A percentile compares a stretch with the other conserved stretches of the same genome.
Evolutionary conservation across 2,329 filamentous ascomycete species (phyloP).

Genomic region (Paecilomyces variotii): DNA sequence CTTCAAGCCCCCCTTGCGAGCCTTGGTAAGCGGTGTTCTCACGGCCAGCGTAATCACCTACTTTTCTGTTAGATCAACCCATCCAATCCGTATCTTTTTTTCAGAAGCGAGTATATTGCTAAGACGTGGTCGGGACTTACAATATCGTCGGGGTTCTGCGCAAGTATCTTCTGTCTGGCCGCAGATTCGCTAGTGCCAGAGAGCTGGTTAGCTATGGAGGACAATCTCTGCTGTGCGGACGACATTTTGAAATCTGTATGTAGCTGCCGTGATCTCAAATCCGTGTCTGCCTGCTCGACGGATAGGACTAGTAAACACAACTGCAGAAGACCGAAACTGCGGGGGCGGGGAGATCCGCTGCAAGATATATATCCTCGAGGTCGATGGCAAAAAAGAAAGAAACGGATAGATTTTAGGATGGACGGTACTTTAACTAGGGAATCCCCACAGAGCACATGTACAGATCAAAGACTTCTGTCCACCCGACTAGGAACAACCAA

Average conservation of each 20-base stretch:
- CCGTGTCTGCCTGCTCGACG: background rate
- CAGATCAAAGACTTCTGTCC: background rate
- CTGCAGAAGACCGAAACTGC: background rate
- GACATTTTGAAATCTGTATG: slow-evolving; percentile 21
- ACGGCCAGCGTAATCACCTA: slow-evolving; percentile 35
- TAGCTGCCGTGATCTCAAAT: background rate
- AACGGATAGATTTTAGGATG: background rate
- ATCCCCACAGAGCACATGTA: background rate
- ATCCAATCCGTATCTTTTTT: background rate
- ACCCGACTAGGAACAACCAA: background rate
- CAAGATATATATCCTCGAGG: background rate
- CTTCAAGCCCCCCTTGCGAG: slow-evolving; percentile 33
- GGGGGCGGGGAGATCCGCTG: background rate
- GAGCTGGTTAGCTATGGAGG: slow-evolving; percentile 35
- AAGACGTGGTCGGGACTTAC: slow-evolving; percentile 18
- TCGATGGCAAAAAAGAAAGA: background rate
- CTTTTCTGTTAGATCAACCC: slow-evolving; percentile 1
- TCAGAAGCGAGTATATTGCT: background rate
- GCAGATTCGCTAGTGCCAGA: slow-evolving; percentile 17
- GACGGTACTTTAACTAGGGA: background rate
- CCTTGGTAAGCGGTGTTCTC: slow-evolving; percentile 33
- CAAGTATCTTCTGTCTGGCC: slow-evolving; percentile 23
- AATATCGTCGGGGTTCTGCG: slow-evolving; percentile 32
- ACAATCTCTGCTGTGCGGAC: slow-evolving; percentile 30
- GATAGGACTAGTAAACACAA: background rate